A percentile compares a stretch with the other conserved stretches of the same genome.
Evolutionary conservation across 306 rosid genomes (phyloP).

Genomic region (Inga oerstediana): DNA sequence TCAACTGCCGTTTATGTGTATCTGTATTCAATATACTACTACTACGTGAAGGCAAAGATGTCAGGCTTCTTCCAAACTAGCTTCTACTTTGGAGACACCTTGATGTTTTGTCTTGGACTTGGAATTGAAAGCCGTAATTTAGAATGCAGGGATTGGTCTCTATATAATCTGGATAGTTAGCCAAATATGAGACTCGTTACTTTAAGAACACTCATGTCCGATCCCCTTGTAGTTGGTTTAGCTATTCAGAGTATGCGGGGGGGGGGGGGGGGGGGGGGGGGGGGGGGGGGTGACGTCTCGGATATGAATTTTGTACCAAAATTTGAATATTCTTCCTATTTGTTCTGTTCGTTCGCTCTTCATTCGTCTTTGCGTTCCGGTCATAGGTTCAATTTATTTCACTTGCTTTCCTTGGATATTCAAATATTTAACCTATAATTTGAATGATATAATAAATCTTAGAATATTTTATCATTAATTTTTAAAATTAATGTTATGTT

Average conservation of each 20-base stretch:
- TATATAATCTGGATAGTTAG: constrained; percentile 63
- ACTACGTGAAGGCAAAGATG: constrained; percentile 97
- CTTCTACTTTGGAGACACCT: constrained; percentile 97
- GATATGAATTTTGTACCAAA: constrained; percentile 57
- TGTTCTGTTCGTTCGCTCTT: neutral
- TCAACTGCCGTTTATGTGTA: constrained; percentile 96
- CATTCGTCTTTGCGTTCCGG: neutral
- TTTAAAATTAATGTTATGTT: too few species aligned
- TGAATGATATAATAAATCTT: too few species aligned
- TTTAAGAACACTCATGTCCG: constrained; percentile 44
- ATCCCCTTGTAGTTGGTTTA: constrained; percentile 36
- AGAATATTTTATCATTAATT: too few species aligned
- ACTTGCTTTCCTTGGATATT: too few species aligned
- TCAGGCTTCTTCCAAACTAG: constrained; percentile 99
- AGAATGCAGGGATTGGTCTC: constrained; percentile 64
- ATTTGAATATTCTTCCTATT: constrained; percentile 40
- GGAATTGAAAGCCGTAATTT: constrained; percentile 77
- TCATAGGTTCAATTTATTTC: too few species aligned
- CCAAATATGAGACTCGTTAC: constrained; percentile 53
- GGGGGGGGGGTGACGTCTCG: constrained; percentile 45
- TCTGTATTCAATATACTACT: constrained; percentile 92
- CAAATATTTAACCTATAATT: too few species aligned
- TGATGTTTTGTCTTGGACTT: constrained; percentile 97
- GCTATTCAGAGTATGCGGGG: constrained; percentile 31
- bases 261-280: too few species aligned